phyloP scores from a whole-genome alignment of 208 protist genomes.

The Trypanosomatidae sp. region DNA sequence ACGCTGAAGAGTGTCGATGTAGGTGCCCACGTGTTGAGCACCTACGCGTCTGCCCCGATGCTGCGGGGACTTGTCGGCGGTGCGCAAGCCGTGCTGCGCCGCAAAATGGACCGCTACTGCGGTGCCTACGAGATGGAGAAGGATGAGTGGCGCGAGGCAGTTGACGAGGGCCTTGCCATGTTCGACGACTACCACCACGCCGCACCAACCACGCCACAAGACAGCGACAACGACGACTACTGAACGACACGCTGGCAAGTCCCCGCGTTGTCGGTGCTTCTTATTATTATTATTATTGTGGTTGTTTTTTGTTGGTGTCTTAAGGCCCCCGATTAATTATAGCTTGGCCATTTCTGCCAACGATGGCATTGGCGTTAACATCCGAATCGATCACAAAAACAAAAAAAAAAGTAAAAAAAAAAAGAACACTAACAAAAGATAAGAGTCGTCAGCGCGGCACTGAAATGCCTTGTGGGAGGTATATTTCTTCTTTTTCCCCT shows the following conservation, averaged over 20 bases:
- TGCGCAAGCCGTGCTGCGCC: slow-evolving; percentile 39
- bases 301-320: neutral
- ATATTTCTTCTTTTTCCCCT: no score
- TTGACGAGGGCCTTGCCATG: slow-evolving; percentile 66
- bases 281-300: neutral
- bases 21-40: slow-evolving; percentile 63
- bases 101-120: slow-evolving; percentile 43
- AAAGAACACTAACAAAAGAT: no score
- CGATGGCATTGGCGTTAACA: no score
- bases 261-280: neutral
- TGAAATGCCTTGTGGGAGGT: no score
- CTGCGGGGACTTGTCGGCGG: slow-evolving; percentile 27
- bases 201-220: slow-evolving; percentile 30
- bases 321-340: no score
- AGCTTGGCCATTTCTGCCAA: no score
- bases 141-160: slow-evolving; percentile 73
- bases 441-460: no score
- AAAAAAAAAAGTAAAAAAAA: no score
- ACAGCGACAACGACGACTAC: slow-evolving; percentile 22
- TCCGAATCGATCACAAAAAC: no score
- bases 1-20: slow-evolving; percentile 38
- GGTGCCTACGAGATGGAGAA: slow-evolving; percentile 57
- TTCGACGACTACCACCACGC: slow-evolving; percentile 78
- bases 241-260: neutral
- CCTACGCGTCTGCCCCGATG: slow-evolving; percentile 67